Evolutionary conservation across 768 basidiomycete species (phyloP), one percentile per base, ranked within the genome.

Genomic region (Xerocomus potaroensis): DNA sequence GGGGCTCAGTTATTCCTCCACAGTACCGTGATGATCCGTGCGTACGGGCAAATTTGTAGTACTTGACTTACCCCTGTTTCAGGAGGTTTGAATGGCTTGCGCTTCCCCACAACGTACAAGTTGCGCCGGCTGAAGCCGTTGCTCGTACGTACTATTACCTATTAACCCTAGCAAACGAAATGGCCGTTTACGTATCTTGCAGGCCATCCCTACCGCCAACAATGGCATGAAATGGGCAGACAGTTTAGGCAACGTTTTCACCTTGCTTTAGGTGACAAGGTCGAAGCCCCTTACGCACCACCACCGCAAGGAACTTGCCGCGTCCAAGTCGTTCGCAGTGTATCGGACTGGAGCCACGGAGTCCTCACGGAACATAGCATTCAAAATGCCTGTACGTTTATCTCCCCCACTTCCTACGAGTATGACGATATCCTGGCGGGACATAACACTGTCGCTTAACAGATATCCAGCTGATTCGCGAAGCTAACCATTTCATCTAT

Each of bases 331-430:
- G 76, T 91, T 34, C 79, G 95, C 44, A 90, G 87, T 50, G 87
- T 93, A 18, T 82, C 76, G 2, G 95, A 97, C 67, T 99, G 95
- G 95, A 88, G 84, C 58, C 90, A 92, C 57, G 95, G 94, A 3
- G 87, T 93, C 29, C 72, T 94, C 53, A 85, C 80, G 4, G 95
- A 97, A 65, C 79, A 81, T 48, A 92, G 89, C 65, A 91, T 98
- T 49, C 94, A 96, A 68, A 87, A 91, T 56, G 94, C 95, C 38
- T 92, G 89, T 90, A 59, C 63, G 86, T 78, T 7, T 39, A 4
- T 45, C 16, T 29, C 49, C 34, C 31, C 26, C 19, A 38, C 42
- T 33, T 41, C n/a, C 33, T 33, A 16, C 14, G 47, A 21, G 19
- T 16, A 24, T 46, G 30, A 32, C 35, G 16, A 40, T 24, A 39